Evolutionary conservation across 257 asterid species (phyloP), one percentile per base, ranked within the genome.

Genomic region (Solanum paucissectum): DNA sequence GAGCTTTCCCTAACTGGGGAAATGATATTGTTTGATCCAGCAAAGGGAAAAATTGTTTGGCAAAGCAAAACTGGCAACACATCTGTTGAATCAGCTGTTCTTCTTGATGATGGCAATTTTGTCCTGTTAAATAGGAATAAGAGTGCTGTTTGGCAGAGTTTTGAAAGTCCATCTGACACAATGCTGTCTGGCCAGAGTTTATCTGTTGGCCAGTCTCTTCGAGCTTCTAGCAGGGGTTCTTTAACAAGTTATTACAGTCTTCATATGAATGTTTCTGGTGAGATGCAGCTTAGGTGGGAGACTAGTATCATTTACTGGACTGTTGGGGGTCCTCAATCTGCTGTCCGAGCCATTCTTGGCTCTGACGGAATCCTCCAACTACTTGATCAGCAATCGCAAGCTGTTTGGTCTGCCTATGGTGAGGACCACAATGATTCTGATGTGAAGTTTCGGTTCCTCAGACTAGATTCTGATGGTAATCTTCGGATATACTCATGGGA

Each of bases 401-500:
- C 89, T 72, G 74, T 92, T 88, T 90, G 91, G 94, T 90, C 92
- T 34, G 89, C 87, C 29, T 88, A 52, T 18, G 89, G 91, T 40
- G 88, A 87, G 76, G 94, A 92, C 84, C 92, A 92, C 27, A 82
- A 83, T 68, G 94, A 92, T 87, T 83, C 89, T 6, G 86, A 87
- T 33, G 90, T 90, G 38, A 88, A 84, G n/a, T 92, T 89, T 42
- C 90, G 92, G 79, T 92, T 92, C 87, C 91, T 92, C 46, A 88
- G 94, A 90, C 87, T 92, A 85, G 94, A 92, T 90, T 68, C 86
- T 82, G 92, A 92, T 85, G 94, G 94, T 38, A 92, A 92, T 83
- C 94, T 92, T 68, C 89, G 94, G 87, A 37, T 92, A 38, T 92
- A 90, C 86, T 92, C 94, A 8, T 92, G 94, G 94, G 64, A 81